phyloP scores from a whole-genome alignment of 169 alveolate genomes.

The Eimeria falciformis region DNA sequence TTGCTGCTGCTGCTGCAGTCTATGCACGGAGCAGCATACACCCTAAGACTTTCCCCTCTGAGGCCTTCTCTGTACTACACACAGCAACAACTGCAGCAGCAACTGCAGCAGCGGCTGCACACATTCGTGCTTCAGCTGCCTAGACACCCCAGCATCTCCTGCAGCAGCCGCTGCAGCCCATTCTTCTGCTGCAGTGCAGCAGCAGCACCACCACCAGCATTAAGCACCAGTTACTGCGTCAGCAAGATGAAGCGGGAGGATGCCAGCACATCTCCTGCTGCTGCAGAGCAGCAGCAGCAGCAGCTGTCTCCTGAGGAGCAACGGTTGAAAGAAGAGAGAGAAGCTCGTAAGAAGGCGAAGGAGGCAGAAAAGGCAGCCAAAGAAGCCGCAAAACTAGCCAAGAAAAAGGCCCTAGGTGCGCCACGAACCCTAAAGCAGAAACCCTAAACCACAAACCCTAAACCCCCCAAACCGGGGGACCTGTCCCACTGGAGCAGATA shows the following conservation, averaged over 20 bases:
- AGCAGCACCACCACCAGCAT: constrained; percentile 3
- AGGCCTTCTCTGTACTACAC: neutral
- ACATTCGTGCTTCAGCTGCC: neutral
- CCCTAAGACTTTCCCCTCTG: constrained; percentile 6
- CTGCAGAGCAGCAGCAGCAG: constrained; percentile 14
- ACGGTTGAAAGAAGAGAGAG: neutral
- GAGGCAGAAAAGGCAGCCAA: constrained; percentile 73
- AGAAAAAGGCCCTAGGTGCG: constrained; percentile 62
- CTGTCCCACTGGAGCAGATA: neutral
- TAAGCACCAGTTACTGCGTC: neutral
- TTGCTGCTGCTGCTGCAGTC: constrained; percentile 37
- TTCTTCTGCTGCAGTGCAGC: constrained; percentile 1
- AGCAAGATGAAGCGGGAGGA: constrained; percentile 29
- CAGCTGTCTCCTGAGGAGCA: constrained; percentile 23
- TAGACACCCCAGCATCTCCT: neutral
- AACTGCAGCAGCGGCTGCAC: neutral
- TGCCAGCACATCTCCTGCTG: neutral
- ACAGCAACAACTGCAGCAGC: constrained; percentile 33
- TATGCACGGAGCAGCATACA: neutral
- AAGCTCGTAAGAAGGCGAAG: constrained; percentile 65
- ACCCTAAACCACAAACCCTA: neutral
- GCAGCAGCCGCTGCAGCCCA: constrained; percentile 19
- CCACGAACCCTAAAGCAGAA: neutral
- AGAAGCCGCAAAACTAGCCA: constrained; percentile 52
- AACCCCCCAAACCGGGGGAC: neutral